phyloP scores from a whole-genome alignment of 2,329 filamentous ascomycete species.

The Byssoonygena ceratinophila region DNA sequence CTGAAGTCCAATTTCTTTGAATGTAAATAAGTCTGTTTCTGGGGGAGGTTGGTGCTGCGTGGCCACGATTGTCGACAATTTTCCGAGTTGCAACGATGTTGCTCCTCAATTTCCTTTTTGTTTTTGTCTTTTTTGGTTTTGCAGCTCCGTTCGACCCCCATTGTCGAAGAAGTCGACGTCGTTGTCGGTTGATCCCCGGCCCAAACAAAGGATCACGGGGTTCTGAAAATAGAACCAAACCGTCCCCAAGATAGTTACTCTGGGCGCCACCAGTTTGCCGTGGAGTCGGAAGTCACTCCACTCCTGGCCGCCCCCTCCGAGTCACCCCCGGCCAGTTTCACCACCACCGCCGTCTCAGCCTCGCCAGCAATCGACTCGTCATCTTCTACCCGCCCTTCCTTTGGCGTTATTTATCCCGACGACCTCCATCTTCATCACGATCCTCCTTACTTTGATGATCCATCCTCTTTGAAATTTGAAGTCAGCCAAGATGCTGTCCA shows the following conservation, averaged over 20 bases:
- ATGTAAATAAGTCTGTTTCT: background rate
- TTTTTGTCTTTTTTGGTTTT: no score
- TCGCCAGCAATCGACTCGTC: background rate
- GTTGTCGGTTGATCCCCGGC: no score
- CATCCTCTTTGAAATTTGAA: background rate
- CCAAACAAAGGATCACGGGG: no score
- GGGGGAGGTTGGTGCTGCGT: background rate
- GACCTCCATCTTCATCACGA: background rate
- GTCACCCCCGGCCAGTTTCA: conserved; percentile 1
- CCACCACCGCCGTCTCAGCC: conserved; percentile 5
- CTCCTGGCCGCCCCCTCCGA: background rate
- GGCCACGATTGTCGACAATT: background rate
- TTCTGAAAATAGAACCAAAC: conserved; percentile 2
- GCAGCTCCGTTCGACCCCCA: no score
- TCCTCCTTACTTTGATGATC: conserved; percentile 3
- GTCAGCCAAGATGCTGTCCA: conserved; percentile 29
- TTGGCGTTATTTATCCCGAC: background rate
- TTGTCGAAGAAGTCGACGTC: no score
- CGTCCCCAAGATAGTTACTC: background rate
- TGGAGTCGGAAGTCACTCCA: background rate
- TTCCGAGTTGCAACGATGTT: no score
- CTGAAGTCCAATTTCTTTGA: background rate
- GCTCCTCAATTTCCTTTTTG: no score
- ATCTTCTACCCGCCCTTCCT: background rate
- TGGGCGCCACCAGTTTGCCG: background rate